Evolutionary conservation across 176 grass and related monocot genomes (phyloP).

Genomic region (barley (Hordeum vulgare)): MorexV3_pseudomolecules_assembly NC_058524.1:465947960-465948459

Average conservation of each 20-base stretch:
- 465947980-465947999: too few species aligned
- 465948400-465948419: too few species aligned
- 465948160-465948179: neutral
- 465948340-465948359: too few species aligned
- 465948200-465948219: neutral
- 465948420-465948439: too few species aligned
- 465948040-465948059: neutral
- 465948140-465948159: neutral
- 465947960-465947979: too few species aligned
- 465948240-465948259: neutral
- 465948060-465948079: neutral
- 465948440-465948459: too few species aligned
- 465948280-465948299: neutral
- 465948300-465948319: too few species aligned
- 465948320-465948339: too few species aligned
- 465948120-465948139: neutral
- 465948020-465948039: neutral
- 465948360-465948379: too few species aligned
- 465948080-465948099: too few species aligned
- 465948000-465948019: neutral
- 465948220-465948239: neutral
- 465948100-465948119: neutral
- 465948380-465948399: too few species aligned
- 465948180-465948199: neutral
- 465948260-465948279: too few species aligned